Evolutionary conservation across 2,329 filamentous ascomycete genomes (phyloP), one percentile per base, ranked within the genome.

Genomic region (Acephala macrosclerotiorum): DNA sequence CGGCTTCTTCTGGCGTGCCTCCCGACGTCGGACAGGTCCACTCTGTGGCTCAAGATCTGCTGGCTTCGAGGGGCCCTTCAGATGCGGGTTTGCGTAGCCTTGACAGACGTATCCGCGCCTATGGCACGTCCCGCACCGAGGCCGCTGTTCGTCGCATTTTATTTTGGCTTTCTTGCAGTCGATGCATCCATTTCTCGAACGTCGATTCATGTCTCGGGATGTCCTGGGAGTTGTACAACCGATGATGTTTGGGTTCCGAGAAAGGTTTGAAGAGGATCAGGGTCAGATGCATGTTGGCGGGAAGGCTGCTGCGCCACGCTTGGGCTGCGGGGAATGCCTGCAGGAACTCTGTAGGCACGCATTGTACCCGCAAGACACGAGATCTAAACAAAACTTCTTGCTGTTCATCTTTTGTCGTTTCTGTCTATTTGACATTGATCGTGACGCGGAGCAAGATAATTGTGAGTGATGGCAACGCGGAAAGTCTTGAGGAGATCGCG

Each of bases 131-230:
- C 75, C 75, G 61, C 77, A 78, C 11, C 33, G 20, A 8, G 67
- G 67, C 20, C 56, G 35, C 11, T 38, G 84, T 76, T 90, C 88
- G 70, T 90, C 88, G 70, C 88, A 90, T 78, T 90, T 90, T 83
- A 90, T 89, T 80, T 90, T 90, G 63, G 87, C 80, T 73, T 85
- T 88, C 58, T 87, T 83, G 72, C 87, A 90, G 12, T 87, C 89
- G 60, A 89, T 85, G 68, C 85, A 90, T 1, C 87, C 88, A 38
- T 66, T 66, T 45, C 67, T 53, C 25, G 65, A 67, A 9, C 65
- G 66, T 12, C 63, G 49, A 38, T 62, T 63, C 66, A 68, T 68
- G 55, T 6, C 38, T 25, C n/a, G 55, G 7, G 12, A 57, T 68
- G 55, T 11, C 12, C 18, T 56, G 51, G 29, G 35, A 57, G 55